These are phyloP conservation scores for Penicillium macrosclerotiorum DNA, from an alignment of 495 filamentous ascomycete species.

Conservation along the genomic window DNA sequence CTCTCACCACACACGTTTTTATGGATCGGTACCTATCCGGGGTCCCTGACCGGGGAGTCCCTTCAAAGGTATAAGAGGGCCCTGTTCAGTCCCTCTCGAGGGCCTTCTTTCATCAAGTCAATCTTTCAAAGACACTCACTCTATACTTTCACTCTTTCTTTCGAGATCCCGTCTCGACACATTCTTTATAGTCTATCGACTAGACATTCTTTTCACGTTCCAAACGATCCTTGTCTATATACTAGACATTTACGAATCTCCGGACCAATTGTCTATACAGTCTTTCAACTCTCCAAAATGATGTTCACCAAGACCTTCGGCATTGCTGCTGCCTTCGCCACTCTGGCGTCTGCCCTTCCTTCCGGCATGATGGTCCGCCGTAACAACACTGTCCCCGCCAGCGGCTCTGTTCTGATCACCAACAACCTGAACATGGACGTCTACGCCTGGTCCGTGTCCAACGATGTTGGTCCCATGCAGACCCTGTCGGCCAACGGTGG, in stretches of 20 bases:
- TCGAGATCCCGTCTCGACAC: constrained; percentile 31
- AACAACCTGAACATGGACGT: constrained; percentile 38
- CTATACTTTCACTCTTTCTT: constrained; percentile 15
- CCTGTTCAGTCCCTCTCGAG: background rate
- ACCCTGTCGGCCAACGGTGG: constrained; percentile 30
- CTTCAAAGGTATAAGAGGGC: constrained; percentile 23
- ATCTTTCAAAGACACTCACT: constrained; percentile 19
- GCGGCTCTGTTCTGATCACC: constrained; percentile 35
- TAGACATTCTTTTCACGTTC: constrained; percentile 17
- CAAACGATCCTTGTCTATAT: constrained; percentile 17
- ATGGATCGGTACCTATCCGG: constrained; percentile 20
- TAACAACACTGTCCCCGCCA: constrained; percentile 18
- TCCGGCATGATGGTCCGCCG: constrained; percentile 27
- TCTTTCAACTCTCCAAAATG: constrained; percentile 35
- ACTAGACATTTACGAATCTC: constrained; percentile 8
- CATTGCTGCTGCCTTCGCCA: constrained; percentile 35
- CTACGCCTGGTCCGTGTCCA: constrained; percentile 43
- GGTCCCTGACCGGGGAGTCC: constrained; percentile 3
- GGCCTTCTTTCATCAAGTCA: background rate
- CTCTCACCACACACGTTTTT: constrained; percentile 17
- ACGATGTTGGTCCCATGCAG: constrained; percentile 26
- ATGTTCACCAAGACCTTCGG: constrained; percentile 46
- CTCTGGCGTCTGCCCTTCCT: constrained; percentile 39
- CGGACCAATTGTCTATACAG: too few relatives aligned
- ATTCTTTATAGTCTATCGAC: constrained; percentile 26